Evolutionary conservation across 108 stramenopile genomes (phyloP).

Genomic region (Schizochytrium sp.): DNA sequence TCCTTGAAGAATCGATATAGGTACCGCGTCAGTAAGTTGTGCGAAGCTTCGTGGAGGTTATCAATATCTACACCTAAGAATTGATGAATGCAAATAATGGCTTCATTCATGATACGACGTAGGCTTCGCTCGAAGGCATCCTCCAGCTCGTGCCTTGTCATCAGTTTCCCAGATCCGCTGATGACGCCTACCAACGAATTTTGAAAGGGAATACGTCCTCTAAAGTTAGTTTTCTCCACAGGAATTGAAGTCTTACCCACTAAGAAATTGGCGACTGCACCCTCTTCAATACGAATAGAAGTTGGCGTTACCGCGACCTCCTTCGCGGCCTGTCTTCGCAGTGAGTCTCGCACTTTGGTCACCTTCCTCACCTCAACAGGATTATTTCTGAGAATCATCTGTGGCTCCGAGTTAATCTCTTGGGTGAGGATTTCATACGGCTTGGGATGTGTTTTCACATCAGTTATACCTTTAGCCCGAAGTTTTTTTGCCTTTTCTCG

Average conservation of each 20-base stretch:
- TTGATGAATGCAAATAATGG: not conserved
- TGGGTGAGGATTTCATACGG: too few species aligned
- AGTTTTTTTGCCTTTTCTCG: too few species aligned
- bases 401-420: too few species aligned
- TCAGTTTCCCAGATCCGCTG: not conserved
- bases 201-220: not conserved
- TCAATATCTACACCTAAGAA: not conserved
- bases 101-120: not conserved
- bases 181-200: not conserved
- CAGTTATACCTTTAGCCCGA: too few species aligned
- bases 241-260: not conserved
- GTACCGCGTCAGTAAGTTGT: conserved; percentile 18
- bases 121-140: not conserved
- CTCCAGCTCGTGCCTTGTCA: not conserved
- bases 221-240: not conserved
- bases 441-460: too few species aligned
- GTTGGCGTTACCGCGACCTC: not conserved
- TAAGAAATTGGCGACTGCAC: not conserved
- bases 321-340: not conserved
- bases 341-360: not conserved
- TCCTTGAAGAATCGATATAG: conserved; percentile 1
- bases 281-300: not conserved
- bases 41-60: not conserved
- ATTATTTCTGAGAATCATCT: not conserved
- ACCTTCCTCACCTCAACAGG: not conserved